Evolutionary conservation across 257 asterid genomes (phyloP).

Genomic region (Striga asiatica): DNA sequence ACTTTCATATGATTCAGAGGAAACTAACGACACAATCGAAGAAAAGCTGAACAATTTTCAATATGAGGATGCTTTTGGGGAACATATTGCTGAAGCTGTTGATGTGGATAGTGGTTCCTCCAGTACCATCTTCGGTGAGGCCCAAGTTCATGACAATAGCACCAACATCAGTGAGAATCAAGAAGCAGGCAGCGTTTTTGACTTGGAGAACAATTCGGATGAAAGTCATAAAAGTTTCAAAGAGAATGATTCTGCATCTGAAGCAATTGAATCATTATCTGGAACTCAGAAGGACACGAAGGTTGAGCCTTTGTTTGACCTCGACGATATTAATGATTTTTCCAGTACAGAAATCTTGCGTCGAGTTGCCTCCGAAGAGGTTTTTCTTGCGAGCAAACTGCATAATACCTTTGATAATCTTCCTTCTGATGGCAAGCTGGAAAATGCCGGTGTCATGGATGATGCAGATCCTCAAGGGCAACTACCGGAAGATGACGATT

Average conservation of each 20-base stretch:
- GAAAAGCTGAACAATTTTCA: slow-evolving; percentile 14
- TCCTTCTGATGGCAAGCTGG: slow-evolving; percentile 4
- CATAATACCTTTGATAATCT: slow-evolving; percentile 22
- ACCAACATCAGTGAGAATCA: background rate
- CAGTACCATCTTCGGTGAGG: slow-evolving; percentile 7
- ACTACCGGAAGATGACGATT: slow-evolving; percentile 23
- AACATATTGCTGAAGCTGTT: slow-evolving; percentile 17
- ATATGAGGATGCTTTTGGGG: slow-evolving; percentile 25
- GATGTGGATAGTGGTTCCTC: slow-evolving; percentile 14
- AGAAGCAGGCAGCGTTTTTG: slow-evolving; percentile 20
- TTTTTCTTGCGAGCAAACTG: slow-evolving; percentile 18
- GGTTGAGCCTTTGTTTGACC: slow-evolving; percentile 18
- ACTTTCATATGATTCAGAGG: slow-evolving; percentile 16
- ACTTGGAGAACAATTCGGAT: slow-evolving; percentile 21
- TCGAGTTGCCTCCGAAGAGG: slow-evolving; percentile 37
- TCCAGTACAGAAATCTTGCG: slow-evolving; percentile 18
- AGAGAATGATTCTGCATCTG: slow-evolving; percentile 9
- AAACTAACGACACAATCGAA: background rate
- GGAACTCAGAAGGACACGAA: slow-evolving; percentile 11
- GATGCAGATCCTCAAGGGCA: slow-evolving; percentile 14
- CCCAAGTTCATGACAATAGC: slow-evolving; percentile 8
- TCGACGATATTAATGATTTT: slow-evolving; percentile 21
- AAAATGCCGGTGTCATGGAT: background rate
- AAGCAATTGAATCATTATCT: background rate
- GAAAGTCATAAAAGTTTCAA: slow-evolving; percentile 14